Conservation (phyloP, 2,329 filamentous ascomycete species). For the Aspergillus bombycis region DNA sequence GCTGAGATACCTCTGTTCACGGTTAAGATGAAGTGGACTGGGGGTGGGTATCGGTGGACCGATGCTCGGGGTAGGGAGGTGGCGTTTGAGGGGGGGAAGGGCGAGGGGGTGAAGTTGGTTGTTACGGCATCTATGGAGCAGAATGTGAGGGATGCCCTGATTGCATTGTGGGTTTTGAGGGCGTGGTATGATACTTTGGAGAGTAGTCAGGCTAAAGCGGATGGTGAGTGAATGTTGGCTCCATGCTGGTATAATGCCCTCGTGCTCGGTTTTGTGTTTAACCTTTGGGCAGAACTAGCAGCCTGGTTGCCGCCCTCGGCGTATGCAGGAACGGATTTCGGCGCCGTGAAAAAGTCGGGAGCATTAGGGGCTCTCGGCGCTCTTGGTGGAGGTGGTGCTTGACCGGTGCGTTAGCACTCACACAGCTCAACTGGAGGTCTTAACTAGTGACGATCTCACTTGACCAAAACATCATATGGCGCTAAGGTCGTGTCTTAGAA, state of each 20-base stretch:
- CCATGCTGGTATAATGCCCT: neutral
- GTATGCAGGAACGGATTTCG: neutral
- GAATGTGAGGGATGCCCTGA: constrained; percentile 19
- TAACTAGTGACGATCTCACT: too few species aligned
- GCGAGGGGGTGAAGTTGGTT: constrained; percentile 8
- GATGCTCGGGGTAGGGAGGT: constrained; percentile 8
- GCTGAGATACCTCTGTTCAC: neutral
- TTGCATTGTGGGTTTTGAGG: constrained; percentile 21
- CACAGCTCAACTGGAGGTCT: neutral
- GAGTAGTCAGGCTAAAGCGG: constrained; percentile 20
- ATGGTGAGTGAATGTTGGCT: constrained; percentile 8
- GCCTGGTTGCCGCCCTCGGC: neutral
- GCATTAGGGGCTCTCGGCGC: neutral
- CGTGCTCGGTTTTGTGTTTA: neutral
- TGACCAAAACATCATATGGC: too few species aligned
- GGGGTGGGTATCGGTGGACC: constrained; percentile 15
- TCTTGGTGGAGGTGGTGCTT: neutral
- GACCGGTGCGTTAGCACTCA: neutral
- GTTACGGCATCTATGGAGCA: constrained; percentile 8
- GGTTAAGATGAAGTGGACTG: constrained; percentile 5
- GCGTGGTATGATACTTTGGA: constrained; percentile 22
- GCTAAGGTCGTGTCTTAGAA: too few species aligned
- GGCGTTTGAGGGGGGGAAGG: constrained; percentile 11
- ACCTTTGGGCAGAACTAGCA: neutral
- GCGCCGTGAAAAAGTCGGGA: neutral